A percentile compares a stretch with the other conserved stretches of the same genome.
These are phyloP conservation scores for Curvularia sp. DNA, from an alignment of 2,329 filamentous ascomycete genomes.

Conservation along the genomic window DNA sequence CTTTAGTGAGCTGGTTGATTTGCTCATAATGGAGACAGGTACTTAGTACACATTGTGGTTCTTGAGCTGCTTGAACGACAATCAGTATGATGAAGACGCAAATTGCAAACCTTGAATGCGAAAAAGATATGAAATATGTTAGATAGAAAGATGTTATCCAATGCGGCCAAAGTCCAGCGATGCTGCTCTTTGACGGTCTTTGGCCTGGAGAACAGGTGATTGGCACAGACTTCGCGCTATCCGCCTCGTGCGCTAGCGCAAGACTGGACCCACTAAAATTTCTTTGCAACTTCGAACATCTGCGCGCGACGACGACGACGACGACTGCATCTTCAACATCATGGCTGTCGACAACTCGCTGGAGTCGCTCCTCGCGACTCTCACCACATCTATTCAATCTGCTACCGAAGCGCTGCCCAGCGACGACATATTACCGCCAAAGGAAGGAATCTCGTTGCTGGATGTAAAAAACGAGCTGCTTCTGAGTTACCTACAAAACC, in stretches of 20 bases:
- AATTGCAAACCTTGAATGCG: background rate
- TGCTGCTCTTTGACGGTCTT: background rate
- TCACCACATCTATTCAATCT: slow-evolving; percentile 69
- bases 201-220: background rate
- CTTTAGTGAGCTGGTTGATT: background rate
- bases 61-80: background rate
- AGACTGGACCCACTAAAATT: slow-evolving; percentile 21
- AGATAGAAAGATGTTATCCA: background rate
- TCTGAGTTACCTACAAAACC: slow-evolving; percentile 91
- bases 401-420: slow-evolving; percentile 61
- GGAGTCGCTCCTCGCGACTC: slow-evolving; percentile 50
- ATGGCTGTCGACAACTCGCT: slow-evolving; percentile 52
- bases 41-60: background rate
- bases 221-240: slow-evolving; percentile 2
- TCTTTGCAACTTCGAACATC: slow-evolving; percentile 19
- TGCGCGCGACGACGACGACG: slow-evolving; percentile 1
- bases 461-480: slow-evolving; percentile 98
- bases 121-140: too few relatives aligned
- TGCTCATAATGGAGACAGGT: background rate
- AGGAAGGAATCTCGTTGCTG: slow-evolving; percentile 90
- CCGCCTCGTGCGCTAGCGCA: slow-evolving; percentile 8
- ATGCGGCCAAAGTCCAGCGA: background rate
- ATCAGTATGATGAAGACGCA: background rate
- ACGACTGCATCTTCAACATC: slow-evolving; percentile 8
- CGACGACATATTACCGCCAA: slow-evolving; percentile 70